These are phyloP conservation scores for Camelina neglecta DNA, from an alignment of 345 rosid genomes.

Conservation along the genomic window DNA sequence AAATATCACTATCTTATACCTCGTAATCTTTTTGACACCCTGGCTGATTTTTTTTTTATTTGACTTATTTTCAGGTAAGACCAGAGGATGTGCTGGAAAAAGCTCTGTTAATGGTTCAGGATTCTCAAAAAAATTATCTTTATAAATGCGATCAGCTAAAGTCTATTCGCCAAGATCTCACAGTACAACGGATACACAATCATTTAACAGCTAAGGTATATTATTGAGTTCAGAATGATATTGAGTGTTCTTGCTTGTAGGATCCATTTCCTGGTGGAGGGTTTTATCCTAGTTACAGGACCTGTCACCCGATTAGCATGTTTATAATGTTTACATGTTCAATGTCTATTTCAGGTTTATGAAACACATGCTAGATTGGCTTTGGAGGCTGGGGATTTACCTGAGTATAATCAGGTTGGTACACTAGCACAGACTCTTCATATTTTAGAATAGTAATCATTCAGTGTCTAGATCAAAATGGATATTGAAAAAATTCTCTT, in stretches of 20 bases:
- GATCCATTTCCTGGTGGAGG: slow-evolving; percentile 17
- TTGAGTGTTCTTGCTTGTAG: slow-evolving; percentile 26
- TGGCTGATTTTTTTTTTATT: slow-evolving; percentile 23
- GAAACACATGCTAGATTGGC: slow-evolving; percentile 98
- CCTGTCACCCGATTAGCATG: slow-evolving; percentile 4
- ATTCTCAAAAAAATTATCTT: slow-evolving; percentile 89
- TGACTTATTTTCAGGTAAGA: slow-evolving; percentile 68
- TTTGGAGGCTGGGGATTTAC: slow-evolving; percentile 88
- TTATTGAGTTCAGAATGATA: slow-evolving; percentile 7
- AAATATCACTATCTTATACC: slow-evolving; percentile 47
- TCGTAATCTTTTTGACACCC: slow-evolving; percentile 14
- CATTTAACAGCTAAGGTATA: slow-evolving; percentile 85
- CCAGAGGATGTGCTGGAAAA: slow-evolving; percentile 96
- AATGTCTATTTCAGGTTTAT: slow-evolving; percentile 72
- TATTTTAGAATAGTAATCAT: slow-evolving; percentile 22
- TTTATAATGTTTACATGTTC: slow-evolving; percentile 32
- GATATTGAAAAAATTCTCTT: not conserved
- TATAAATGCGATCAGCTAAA: slow-evolving; percentile 97
- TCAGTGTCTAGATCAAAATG: slow-evolving; percentile 13
- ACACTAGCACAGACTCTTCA: slow-evolving; percentile 21
- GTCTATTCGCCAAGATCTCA: slow-evolving; percentile 98
- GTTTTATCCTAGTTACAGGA: slow-evolving; percentile 14
- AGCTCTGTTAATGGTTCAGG: slow-evolving; percentile 83
- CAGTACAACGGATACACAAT: slow-evolving; percentile 90
- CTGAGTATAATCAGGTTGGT: slow-evolving; percentile 97